These are phyloP conservation scores for Fallopia convolvulus DNA, from an alignment of 148 eudicot genomes.

Conservation along the genomic window DNA sequence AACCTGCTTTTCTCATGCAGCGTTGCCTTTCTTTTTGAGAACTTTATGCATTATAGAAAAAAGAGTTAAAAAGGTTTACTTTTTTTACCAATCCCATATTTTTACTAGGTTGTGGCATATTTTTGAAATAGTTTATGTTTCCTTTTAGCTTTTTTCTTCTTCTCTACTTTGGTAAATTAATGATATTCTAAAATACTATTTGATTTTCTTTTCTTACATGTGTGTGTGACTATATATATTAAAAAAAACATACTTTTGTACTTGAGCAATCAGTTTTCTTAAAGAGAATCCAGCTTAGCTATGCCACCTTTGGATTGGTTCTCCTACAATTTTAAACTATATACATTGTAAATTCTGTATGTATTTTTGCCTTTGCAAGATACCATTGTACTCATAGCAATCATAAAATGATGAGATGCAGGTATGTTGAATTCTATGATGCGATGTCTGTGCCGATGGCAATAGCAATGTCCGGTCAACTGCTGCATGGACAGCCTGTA, in stretches of 20 bases:
- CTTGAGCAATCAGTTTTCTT: conserved; percentile 34
- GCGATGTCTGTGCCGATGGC: conserved; percentile 98
- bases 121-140: neutral
- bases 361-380: conserved; percentile 9
- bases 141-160: neutral
- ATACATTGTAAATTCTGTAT: conserved; percentile 32
- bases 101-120: neutral
- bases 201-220: neutral
- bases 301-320: conserved; percentile 32
- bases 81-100: neutral
- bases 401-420: conserved; percentile 28
- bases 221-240: no score
- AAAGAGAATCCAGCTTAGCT: conserved; percentile 39
- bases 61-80: neutral
- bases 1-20: neutral
- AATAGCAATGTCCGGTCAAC: conserved; percentile 86
- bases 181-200: neutral
- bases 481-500: conserved; percentile 87
- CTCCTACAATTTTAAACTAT: conserved; percentile 25
- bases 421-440: conserved; percentile 91
- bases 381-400: conserved; percentile 16
- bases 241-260: conserved; percentile 24
- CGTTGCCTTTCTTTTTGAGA: neutral
- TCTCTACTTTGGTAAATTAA: neutral
- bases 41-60: neutral